Evolutionary conservation across 139 green algal species (phyloP), one percentile per base, ranked within the genome.

Genomic region (Astrephomene gubernaculifera): DNA sequence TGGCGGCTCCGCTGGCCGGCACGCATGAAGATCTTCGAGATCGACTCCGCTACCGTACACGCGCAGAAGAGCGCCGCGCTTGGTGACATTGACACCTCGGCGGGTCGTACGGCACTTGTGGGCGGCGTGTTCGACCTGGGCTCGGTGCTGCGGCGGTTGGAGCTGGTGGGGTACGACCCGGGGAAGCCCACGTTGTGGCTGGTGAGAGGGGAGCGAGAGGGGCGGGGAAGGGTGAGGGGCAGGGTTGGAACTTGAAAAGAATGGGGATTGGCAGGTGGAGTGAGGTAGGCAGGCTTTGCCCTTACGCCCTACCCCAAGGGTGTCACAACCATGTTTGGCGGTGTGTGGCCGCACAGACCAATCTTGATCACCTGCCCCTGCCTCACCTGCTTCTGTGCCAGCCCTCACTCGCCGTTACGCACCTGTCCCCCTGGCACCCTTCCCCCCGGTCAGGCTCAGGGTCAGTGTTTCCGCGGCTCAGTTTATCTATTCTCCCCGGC

Each of bases 11-110:
- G 79, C 2, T 90, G 86, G 86, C 79, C 79, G 0, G 14, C 60
- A 1, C 68, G 61, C 38, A 71, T 87, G 33, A 53, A 35, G 22
- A 22, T 90, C 38, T 90, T 68, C 29, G 86, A 90, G 71, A 79
- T 90, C 25, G 86, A 90, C 86, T 71, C 25, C 25, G 86, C 86
- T 43, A 90, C 81, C 35, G 85, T 90, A 49, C 82, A 87, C n/a
- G 60, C 82, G 41, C 81, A 87, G 81, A 76, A 79, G 81, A 69
- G 52, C 68, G 57, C 57, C 10, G 75, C 75, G 75, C 75, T 82
- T 57, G 75, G 57, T 10, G 38, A 71, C 38, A 82, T 82, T 38
- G 57, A 82, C 75, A 82, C 75, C 27, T 39, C 27, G 7, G 71
- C 57, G 10, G 6, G 4, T 38, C 75, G 75, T 22, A 39, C 75